A percentile compares a stretch with the other conserved stretches of the same genome.
Evolutionary conservation across 495 filamentous ascomycete genomes (phyloP).

Genomic region (Tuber melanosporum): DNA sequence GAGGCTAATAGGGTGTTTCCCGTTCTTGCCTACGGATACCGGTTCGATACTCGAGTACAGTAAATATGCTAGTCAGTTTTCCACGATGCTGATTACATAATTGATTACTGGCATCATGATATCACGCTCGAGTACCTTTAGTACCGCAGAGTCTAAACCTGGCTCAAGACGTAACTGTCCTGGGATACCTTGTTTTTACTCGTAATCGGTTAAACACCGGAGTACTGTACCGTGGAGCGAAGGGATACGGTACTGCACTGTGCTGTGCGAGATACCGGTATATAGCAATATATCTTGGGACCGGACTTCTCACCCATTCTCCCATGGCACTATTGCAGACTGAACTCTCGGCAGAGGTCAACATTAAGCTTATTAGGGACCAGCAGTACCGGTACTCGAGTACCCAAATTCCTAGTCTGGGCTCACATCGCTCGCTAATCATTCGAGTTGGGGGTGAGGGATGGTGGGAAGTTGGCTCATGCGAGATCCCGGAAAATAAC

Average conservation of each 20-base stretch:
- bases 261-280: background rate
- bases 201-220: background rate
- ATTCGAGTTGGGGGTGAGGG: background rate
- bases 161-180: background rate
- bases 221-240: background rate
- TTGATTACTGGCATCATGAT: background rate
- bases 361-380: background rate
- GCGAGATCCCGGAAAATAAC: background rate
- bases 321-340: background rate
- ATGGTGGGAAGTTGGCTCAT: background rate
- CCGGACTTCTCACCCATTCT: background rate
- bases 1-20: background rate
- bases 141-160: background rate
- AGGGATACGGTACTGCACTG: background rate
- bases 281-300: background rate
- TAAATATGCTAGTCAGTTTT: background rate
- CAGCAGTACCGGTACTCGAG: background rate
- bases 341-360: background rate
- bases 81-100: background rate
- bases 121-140: background rate
- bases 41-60: too few relatives aligned
- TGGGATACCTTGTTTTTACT: background rate
- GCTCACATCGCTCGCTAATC: background rate
- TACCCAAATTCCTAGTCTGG: background rate
- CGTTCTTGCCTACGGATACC: background rate